Evolutionary conservation across 2,329 filamentous ascomycete species (phyloP).

Genomic region (Apiospora koreana): DNA sequence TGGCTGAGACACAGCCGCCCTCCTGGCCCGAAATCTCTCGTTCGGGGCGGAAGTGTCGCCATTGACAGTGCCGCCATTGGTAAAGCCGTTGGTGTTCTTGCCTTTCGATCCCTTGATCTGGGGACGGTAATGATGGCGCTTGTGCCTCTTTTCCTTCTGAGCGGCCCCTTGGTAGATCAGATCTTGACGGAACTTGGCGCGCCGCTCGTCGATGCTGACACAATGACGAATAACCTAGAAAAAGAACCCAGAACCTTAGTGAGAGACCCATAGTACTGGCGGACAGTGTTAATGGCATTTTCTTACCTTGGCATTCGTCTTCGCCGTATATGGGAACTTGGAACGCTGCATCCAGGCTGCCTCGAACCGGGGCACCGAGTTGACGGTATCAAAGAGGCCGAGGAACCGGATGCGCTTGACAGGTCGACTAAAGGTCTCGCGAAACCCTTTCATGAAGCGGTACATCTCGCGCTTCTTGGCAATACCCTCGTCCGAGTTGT

Average conservation of each 20-base stretch:
- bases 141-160: constrained; percentile 21
- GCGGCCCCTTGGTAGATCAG: constrained; percentile 57
- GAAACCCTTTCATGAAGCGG: constrained; percentile 75
- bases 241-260: not conserved
- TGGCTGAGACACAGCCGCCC: constrained; percentile 15
- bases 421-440: constrained; percentile 77
- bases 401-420: constrained; percentile 74
- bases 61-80: not conserved
- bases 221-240: constrained; percentile 63
- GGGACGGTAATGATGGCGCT: not conserved
- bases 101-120: not conserved
- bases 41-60: constrained; percentile 13
- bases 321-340: constrained; percentile 70
- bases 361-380: constrained; percentile 78
- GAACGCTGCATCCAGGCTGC: constrained; percentile 75
- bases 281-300: not conserved
- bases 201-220: constrained; percentile 69
- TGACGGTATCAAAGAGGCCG: constrained; percentile 81
- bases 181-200: constrained; percentile 72
- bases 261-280: too few species aligned
- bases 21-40: constrained; percentile 39
- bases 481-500: constrained; percentile 43
- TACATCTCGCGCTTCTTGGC: constrained; percentile 64
- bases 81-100: not conserved
- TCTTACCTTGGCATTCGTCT: constrained; percentile 50